Evolutionary conservation across 306 rosid genomes (phyloP).

Genomic region (Morella rubra): DNA sequence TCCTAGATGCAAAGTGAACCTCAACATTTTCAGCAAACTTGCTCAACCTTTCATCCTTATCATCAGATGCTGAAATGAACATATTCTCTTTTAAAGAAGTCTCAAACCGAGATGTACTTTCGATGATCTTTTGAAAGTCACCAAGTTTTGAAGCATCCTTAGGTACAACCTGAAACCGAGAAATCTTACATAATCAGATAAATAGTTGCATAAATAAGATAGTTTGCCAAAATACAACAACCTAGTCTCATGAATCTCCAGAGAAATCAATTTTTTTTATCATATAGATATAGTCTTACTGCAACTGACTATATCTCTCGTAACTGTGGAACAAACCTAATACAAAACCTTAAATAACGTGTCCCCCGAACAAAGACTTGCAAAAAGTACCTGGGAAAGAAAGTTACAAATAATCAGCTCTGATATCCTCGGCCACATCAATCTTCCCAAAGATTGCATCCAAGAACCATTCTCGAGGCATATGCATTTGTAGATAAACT

Average conservation of each 20-base stretch:
- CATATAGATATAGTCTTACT: background rate
- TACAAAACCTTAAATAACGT: background rate
- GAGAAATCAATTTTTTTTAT: background rate
- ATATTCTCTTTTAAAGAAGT: slow-evolving; percentile 57
- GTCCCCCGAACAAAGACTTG: slow-evolving; percentile 3
- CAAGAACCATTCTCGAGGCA: slow-evolving; percentile 70
- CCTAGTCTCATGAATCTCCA: background rate
- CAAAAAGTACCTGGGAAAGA: slow-evolving; percentile 75
- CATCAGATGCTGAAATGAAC: slow-evolving; percentile 74
- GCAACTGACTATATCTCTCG: background rate
- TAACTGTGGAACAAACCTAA: background rate
- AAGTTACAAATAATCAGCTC: slow-evolving; percentile 79
- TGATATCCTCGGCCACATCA: slow-evolving; percentile 93
- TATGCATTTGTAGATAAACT: slow-evolving; percentile 56
- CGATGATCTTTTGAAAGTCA: slow-evolving; percentile 76
- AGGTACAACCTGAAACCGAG: slow-evolving; percentile 82
- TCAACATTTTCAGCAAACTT: slow-evolving; percentile 84
- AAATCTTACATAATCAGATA: slow-evolving; percentile 23
- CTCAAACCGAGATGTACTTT: slow-evolving; percentile 71
- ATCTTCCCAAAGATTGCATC: slow-evolving; percentile 75
- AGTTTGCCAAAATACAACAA: background rate
- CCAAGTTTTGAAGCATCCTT: slow-evolving; percentile 93
- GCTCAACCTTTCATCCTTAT: slow-evolving; percentile 64
- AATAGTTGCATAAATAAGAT: background rate
- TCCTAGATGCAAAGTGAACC: slow-evolving; percentile 94